These are phyloP conservation scores for Neurospora sp. DNA, from an alignment of 495 filamentous ascomycete genomes.

Conservation along the genomic window DNA sequence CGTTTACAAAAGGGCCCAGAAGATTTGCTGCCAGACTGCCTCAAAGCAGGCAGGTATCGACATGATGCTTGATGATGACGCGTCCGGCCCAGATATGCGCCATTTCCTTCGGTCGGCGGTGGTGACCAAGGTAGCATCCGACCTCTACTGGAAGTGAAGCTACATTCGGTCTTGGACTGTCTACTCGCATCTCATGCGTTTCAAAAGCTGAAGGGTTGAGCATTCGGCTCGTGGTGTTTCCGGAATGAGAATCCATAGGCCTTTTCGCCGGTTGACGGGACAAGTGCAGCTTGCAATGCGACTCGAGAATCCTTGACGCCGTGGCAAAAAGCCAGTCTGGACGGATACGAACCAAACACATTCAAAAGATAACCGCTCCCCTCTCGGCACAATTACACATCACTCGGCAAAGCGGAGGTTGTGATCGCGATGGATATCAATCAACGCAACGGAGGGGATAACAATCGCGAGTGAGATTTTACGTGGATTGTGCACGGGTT, in stretches of 20 bases:
- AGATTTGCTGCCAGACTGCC: constrained; percentile 46
- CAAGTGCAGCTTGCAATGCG: neutral
- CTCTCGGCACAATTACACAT: neutral
- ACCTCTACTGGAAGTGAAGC: constrained; percentile 51
- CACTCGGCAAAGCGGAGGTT: neutral
- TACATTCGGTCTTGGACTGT: neutral
- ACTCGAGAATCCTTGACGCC: neutral
- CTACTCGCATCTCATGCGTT: neutral
- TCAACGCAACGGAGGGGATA: neutral
- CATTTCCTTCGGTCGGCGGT: constrained; percentile 56
- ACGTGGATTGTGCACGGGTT: neutral
- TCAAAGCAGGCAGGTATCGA: constrained; percentile 37
- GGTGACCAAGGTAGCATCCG: constrained; percentile 45
- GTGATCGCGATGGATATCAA: neutral
- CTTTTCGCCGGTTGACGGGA: neutral
- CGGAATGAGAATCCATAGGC: neutral
- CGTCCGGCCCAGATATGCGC: constrained; percentile 36
- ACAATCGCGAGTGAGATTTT: neutral
- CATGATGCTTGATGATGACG: constrained; percentile 31
- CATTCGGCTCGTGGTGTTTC: neutral
- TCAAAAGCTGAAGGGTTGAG: neutral
- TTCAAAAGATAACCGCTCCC: neutral
- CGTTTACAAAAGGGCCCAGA: constrained; percentile 52
- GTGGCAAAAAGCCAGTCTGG: neutral
- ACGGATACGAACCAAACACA: neutral